phyloP scores from a whole-genome alignment of 805 yeast genomes.

The Candida suzukii region DNA sequence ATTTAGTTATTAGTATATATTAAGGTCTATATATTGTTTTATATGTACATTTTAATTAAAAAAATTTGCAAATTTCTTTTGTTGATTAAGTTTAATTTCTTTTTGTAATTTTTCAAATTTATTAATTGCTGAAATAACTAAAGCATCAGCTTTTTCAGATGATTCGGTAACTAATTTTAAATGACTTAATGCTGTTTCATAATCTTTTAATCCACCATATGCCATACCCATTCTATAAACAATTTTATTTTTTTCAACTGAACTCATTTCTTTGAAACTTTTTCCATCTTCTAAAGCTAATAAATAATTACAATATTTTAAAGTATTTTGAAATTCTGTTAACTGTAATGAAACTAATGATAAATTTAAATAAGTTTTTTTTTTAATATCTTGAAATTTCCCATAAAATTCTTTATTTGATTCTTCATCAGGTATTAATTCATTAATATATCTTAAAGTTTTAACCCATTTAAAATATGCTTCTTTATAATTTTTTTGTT shows the following conservation, averaged over 20 bases:
- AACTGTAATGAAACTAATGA: slow-evolving; percentile 47
- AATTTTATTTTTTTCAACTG: slow-evolving; percentile 18
- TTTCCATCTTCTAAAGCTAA: slow-evolving; percentile 20
- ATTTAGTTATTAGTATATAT: not conserved
- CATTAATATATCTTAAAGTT: slow-evolving; percentile 63
- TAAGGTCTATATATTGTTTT: not conserved
- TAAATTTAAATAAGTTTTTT: slow-evolving; percentile 49
- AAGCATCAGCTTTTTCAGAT: slow-evolving; percentile 41
- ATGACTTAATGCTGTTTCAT: slow-evolving; percentile 36
- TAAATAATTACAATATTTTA: slow-evolving; percentile 48
- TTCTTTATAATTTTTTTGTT: slow-evolving; percentile 39
- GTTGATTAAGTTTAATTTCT: slow-evolving; percentile 40
- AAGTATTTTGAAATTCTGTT: slow-evolving; percentile 39
- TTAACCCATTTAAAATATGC: slow-evolving; percentile 61
- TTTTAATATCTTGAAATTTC: slow-evolving; percentile 44
- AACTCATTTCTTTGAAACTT: slow-evolving; percentile 7
- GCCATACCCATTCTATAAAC: slow-evolving; percentile 28
- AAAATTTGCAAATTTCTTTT: slow-evolving; percentile 55
- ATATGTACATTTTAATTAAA: slow-evolving; percentile 27
- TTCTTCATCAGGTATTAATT: slow-evolving; percentile 63
- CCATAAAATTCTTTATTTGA: slow-evolving; percentile 44
- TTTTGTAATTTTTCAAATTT: slow-evolving; percentile 33
- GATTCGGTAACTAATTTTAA: slow-evolving; percentile 4
- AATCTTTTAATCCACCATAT: slow-evolving; percentile 34
- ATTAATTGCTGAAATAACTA: slow-evolving; percentile 37